Evolutionary conservation across 1,284 basidiomycete species (phyloP), one percentile per base, ranked within the genome.

Genomic region (Pholiota adiposa): DNA sequence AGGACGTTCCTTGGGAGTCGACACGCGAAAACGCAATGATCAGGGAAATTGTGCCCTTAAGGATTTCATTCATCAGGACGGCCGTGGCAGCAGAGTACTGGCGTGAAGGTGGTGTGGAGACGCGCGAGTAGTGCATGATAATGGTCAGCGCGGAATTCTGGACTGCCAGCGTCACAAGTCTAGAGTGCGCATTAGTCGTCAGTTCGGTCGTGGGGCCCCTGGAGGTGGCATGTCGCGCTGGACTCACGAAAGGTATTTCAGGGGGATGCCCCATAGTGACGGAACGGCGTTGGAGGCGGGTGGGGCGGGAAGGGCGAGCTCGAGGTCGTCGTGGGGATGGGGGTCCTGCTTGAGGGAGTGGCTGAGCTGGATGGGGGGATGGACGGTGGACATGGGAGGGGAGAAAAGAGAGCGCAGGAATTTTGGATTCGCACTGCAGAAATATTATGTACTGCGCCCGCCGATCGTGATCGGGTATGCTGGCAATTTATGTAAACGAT

Each of bases 41-140:
- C 58, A 96, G 79, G 18, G 96, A 97, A 68, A 98, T 94, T 41
- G 83, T 77, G 60, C 93, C 93, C 77, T 98, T 98, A 66, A 97
- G 82, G 31, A 98, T 83, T 77, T 98, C 96, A 75, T 93, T 96
- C 75, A 97, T 84, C 29, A 98, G 84, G 18, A 98, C 96, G 43
- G 96, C 96, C 6, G 94, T 88, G 14, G 94, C 93, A 29, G 95
- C 92, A 43, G 93, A 96, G 77, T 98, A 98, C 2, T 88, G 80
- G 57, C 83, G 81, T 60, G 88, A 87, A 0, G 91, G 86, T 2
- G 92, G 83, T 11, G 88, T 87, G 6, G 90, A 89, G 58, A 96
- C 92, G 64, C 94, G 90, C 48, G 94, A 96, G 76, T 96, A 94
- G 79, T 96, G 93, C 92, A 97, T 95, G 73, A 97, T 90, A 72